Conservation (phyloP, 352 stramenopile species). For the Phytophthora citrophthora region DNA sequence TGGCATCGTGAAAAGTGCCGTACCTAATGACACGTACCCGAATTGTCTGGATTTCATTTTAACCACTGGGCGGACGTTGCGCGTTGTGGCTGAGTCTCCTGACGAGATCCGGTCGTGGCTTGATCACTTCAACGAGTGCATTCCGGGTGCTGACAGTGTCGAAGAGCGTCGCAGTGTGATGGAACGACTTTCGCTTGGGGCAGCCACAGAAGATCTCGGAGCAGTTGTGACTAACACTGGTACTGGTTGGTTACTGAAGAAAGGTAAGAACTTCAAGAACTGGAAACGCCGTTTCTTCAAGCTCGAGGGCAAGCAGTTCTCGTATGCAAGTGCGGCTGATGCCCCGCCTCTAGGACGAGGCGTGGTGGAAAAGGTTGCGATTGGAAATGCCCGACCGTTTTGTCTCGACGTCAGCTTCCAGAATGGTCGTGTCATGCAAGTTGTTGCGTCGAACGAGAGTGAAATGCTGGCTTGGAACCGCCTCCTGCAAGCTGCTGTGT, state of each 20-base stretch:
- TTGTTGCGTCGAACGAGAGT: slow-evolving; percentile 55
- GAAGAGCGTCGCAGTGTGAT: slow-evolving; percentile 32
- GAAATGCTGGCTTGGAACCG: slow-evolving; percentile 73
- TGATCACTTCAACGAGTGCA: slow-evolving; percentile 47
- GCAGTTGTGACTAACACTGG: slow-evolving; percentile 37
- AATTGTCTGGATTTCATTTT: slow-evolving; percentile 80
- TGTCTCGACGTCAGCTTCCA: slow-evolving; percentile 69
- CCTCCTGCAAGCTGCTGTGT: slow-evolving; percentile 52
- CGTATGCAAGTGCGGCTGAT: slow-evolving; percentile 53
- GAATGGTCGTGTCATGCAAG: slow-evolving; percentile 67
- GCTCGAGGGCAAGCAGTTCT: slow-evolving; percentile 62
- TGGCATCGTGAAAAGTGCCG: slow-evolving; percentile 56
- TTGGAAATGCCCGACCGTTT: slow-evolving; percentile 73
- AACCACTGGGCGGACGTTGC: slow-evolving; percentile 59
- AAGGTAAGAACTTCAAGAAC: slow-evolving; percentile 67
- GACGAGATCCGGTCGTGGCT: slow-evolving; percentile 73
- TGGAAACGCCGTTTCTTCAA: slow-evolving; percentile 75
- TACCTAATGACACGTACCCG: slow-evolving; percentile 51
- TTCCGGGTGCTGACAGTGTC: slow-evolving; percentile 20
- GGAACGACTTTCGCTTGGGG: slow-evolving; percentile 32
- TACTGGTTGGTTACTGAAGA: slow-evolving; percentile 63
- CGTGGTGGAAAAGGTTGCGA: slow-evolving; percentile 54
- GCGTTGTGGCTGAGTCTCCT: slow-evolving; percentile 64
- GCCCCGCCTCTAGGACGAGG: slow-evolving; percentile 52
- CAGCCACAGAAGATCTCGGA: slow-evolving; percentile 15